A percentile compares a stretch with the other conserved stretches of the same genome.
Evolutionary conservation across 352 stramenopile species (phyloP).

Genomic region (Thraustotheca clavata): DNA sequence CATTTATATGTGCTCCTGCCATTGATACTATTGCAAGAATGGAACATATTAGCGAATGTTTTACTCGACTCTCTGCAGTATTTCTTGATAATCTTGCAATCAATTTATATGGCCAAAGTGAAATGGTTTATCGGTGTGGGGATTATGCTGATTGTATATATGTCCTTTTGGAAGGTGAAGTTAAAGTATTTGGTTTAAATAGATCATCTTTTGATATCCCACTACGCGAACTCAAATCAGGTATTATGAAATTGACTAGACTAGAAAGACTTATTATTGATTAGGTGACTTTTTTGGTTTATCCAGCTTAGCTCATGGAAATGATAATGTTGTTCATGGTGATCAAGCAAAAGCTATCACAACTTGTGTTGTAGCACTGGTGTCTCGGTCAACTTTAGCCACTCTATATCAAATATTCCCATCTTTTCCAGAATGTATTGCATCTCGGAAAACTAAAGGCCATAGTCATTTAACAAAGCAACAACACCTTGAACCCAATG

Average conservation of each 20-base stretch:
- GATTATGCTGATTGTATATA: constrained; percentile 10
- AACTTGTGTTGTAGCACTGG: constrained; percentile 10
- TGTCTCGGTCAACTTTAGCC: not conserved
- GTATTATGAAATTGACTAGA: not conserved
- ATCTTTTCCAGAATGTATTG: not conserved
- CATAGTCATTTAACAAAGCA: not conserved
- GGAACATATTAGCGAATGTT: constrained; percentile 23
- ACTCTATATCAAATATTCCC: constrained; percentile 9
- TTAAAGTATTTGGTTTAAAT: not conserved
- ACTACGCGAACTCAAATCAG: not conserved
- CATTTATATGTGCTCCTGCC: constrained; percentile 48
- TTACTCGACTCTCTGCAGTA: constrained; percentile 19
- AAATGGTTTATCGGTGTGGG: constrained; percentile 13
- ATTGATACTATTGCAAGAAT: constrained; percentile 47
- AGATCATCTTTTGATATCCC: not conserved
- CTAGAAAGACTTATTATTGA: too few relatives aligned
- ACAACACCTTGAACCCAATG: constrained; percentile 2
- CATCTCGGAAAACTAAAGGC: not conserved
- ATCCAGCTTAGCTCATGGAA: not conserved
- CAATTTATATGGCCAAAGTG: constrained; percentile 26
- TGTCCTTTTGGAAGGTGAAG: constrained; percentile 4
- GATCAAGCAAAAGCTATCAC: constrained; percentile 4
- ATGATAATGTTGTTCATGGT: constrained; percentile 13
- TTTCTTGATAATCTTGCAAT: constrained; percentile 60
- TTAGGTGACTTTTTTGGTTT: constrained; percentile 18